phyloP scores from a whole-genome alignment of 1,284 basidiomycete genomes.

The Irpex lacteus region DNA sequence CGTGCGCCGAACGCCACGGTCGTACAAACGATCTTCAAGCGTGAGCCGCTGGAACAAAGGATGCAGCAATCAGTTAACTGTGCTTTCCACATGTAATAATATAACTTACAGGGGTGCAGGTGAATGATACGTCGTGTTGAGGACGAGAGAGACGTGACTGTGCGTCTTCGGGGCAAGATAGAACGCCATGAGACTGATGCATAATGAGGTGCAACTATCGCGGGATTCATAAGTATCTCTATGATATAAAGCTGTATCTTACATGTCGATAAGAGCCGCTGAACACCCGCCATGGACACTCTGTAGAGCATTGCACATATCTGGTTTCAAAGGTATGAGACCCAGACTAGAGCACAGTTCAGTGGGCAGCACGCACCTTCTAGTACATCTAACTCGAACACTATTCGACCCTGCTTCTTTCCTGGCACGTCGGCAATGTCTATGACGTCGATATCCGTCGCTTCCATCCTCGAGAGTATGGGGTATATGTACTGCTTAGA shows the following conservation, averaged over 20 bases:
- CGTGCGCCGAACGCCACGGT: constrained; percentile 14
- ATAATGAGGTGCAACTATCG: constrained; percentile 7
- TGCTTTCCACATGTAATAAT: too few species aligned
- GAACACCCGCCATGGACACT: constrained; percentile 54
- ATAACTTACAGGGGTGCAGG: constrained; percentile 14
- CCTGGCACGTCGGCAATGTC: constrained; percentile 16
- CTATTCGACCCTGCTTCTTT: constrained; percentile 18
- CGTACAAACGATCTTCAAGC: constrained; percentile 14
- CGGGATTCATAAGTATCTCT: neutral
- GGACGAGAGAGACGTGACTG: constrained; percentile 9
- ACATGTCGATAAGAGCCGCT: constrained; percentile 51
- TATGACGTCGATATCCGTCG: constrained; percentile 14
- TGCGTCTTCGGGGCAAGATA: neutral
- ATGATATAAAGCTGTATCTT: constrained; percentile 13
- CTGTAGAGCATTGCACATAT: constrained; percentile 48
- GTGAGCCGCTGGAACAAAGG: constrained; percentile 8
- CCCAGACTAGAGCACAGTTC: neutral
- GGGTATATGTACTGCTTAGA: neutral
- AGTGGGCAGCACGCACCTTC: constrained; percentile 9
- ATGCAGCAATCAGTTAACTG: too few species aligned
- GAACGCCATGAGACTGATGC: constrained; percentile 5
- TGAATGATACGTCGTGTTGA: constrained; percentile 13
- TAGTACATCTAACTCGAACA: constrained; percentile 19
- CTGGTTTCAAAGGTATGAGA: constrained; percentile 25
- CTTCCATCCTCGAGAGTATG: constrained; percentile 8